Evolutionary conservation across 129 eudicot species (phyloP).

Genomic region (Lonicera japonica): DNA sequence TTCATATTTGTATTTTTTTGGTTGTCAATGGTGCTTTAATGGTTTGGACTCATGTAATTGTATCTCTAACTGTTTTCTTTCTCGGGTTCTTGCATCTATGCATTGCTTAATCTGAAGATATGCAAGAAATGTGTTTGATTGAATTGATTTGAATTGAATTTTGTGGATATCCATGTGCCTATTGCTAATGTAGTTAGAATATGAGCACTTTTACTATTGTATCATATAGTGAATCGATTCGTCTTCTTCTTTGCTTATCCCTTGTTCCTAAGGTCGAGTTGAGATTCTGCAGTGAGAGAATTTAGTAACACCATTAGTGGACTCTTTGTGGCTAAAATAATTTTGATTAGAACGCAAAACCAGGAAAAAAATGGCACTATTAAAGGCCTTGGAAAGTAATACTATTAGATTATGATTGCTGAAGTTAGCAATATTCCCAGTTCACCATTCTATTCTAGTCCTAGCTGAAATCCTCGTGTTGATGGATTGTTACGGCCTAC

Average conservation of each 20-base stretch:
- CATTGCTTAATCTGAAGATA: constrained; percentile 4
- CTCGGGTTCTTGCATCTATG: background rate
- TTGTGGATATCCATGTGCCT: background rate
- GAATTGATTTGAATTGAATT: background rate
- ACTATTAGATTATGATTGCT: background rate
- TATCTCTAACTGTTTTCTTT: constrained; percentile 13
- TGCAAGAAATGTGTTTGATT: background rate
- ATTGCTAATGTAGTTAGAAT: too few relatives aligned
- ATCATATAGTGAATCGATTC: background rate
- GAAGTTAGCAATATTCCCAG: background rate
- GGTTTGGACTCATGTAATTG: constrained; percentile 1
- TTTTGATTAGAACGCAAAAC: background rate
- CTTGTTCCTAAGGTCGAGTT: background rate
- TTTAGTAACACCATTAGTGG: background rate
- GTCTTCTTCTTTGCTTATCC: constrained; percentile 2
- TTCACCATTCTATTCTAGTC: background rate
- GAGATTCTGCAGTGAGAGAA: background rate
- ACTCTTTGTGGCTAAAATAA: background rate
- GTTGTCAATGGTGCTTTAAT: constrained; percentile 11
- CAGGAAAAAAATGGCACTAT: background rate
- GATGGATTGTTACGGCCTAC: too few relatives aligned
- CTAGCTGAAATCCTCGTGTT: background rate
- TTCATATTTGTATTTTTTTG: constrained; percentile 2
- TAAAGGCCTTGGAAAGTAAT: background rate
- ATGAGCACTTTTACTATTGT: background rate